Base-by-base conservation (phyloP, 805 yeast species). In the Candida parachauliodes region DNA sequence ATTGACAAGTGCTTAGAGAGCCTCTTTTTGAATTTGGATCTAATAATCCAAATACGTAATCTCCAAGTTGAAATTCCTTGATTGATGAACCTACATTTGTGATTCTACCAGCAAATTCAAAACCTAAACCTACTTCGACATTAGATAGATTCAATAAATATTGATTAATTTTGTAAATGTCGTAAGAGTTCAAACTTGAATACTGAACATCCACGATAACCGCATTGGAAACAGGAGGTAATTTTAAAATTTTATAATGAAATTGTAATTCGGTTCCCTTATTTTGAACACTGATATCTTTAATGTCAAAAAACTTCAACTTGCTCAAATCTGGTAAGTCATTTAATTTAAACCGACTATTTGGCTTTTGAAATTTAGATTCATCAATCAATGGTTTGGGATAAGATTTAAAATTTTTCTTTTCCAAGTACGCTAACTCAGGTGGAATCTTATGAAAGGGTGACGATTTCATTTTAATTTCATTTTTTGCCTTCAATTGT, bases 111-210 rank as follows among this genome's bases (percentile, higher is more conserved):
- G 78, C 62, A 54, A 74, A 84, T 45, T 82, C 89, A 48, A 83
- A 74, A 1, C 93, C 93, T 20, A 81, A 55, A 6, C 89, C 88
- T 7, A 68, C 52, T 46, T 77, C 72, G 40, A 72, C 75, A 28
- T 77, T 74, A 26, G 76, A 71, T 36, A 76, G 57, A 43, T 78
- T 75, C 18, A 68, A 56, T 12, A 68, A 52, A 49, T 77, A 79
- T 27, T 77, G 71, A 50, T 77, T 75, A 50, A 76, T 65, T 36
- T 82, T 74, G 41, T 79, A 70, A 46, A 80, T 50, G 51, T 84
- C 94, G 34, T 75, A 66, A 2, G 91, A 84, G 48, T 80, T 81
- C 26, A 85, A 60, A 1, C 83, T 76, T 1, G 77, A 79, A 40
- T 75, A 75, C 32, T 65, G 62, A 17, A 82, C 77, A 46, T 80